Evolutionary conservation across 2,329 filamentous ascomycete genomes (phyloP).

Genomic region (Colletotrichum karsti): DNA sequence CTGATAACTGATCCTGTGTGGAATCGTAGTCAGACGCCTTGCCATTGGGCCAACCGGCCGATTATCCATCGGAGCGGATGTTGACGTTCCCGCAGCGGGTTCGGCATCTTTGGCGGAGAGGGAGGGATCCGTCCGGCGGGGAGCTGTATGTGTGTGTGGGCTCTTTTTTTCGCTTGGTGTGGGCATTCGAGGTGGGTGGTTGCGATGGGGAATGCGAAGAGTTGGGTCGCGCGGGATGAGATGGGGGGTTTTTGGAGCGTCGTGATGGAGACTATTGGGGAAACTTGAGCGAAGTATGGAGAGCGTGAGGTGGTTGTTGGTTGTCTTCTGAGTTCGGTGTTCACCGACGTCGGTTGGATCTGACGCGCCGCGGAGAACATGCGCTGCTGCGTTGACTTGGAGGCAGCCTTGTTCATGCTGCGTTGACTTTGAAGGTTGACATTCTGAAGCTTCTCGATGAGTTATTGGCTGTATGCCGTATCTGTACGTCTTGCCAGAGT

Average conservation of each 20-base stretch:
- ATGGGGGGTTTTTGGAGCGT: not conserved
- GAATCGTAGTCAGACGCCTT: constrained; percentile 49
- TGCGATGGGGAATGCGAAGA: not conserved
- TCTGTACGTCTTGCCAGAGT: too few relatives aligned
- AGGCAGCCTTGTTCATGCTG: too few relatives aligned
- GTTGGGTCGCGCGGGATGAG: not conserved
- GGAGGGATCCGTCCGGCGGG: not conserved
- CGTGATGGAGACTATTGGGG: not conserved
- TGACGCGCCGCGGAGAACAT: too few relatives aligned
- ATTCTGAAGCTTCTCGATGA: too few relatives aligned
- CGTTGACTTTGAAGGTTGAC: too few relatives aligned
- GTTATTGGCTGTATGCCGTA: too few relatives aligned
- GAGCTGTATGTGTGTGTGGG: not conserved
- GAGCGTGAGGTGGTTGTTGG: too few relatives aligned
- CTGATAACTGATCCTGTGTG: not conserved
- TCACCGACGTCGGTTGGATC: too few relatives aligned
- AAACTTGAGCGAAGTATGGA: too few relatives aligned
- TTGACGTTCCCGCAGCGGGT: not conserved
- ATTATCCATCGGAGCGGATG: not conserved
- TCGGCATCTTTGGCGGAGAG: constrained; percentile 2
- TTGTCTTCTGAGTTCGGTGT: too few relatives aligned
- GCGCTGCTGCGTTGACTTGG: too few relatives aligned
- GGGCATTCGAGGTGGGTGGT: not conserved
- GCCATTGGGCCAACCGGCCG: constrained; percentile 41
- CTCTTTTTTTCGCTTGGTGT: not conserved